phyloP scores from a whole-genome alignment of 805 yeast species.

The Candida mattraensis region DNA sequence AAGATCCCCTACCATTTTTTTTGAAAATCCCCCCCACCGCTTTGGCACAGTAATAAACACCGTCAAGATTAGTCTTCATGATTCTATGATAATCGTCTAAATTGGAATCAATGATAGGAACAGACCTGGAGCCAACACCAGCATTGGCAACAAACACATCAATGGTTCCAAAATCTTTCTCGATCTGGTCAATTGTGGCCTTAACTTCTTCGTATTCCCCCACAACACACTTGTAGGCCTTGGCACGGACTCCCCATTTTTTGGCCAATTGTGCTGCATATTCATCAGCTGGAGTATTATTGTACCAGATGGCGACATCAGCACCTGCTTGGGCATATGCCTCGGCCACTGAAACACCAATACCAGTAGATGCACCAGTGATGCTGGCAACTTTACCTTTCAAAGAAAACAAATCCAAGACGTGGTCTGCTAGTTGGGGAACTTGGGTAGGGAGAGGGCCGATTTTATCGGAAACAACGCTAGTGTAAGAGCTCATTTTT shows the following conservation, averaged over 20 bases:
- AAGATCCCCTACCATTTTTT: conserved; percentile 43
- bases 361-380: conserved; percentile 82
- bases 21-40: conserved; percentile 45
- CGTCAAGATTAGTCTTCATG: conserved; percentile 46
- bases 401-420: conserved; percentile 69
- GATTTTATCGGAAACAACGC: conserved; percentile 20
- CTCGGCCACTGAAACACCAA: conserved; percentile 78
- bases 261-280: conserved; percentile 55
- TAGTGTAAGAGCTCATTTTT: too few relatives aligned
- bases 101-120: conserved; percentile 40
- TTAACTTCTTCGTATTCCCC: conserved; percentile 37
- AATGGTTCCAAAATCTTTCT: conserved; percentile 33
- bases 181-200: conserved; percentile 30
- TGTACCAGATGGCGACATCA: conserved; percentile 71
- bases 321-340: conserved; percentile 89
- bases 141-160: conserved; percentile 46
- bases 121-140: conserved; percentile 37
- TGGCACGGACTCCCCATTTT: conserved; percentile 59
- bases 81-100: conserved; percentile 34
- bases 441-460: conserved; percentile 43
- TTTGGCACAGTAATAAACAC: conserved; percentile 49
- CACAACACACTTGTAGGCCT: conserved; percentile 65
- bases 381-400: conserved; percentile 82
- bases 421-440: conserved; percentile 52
- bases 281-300: conserved; percentile 60